Conservation (phyloP, 352 stramenopile species). For the Phytophthora chlamydospora region DNA sequence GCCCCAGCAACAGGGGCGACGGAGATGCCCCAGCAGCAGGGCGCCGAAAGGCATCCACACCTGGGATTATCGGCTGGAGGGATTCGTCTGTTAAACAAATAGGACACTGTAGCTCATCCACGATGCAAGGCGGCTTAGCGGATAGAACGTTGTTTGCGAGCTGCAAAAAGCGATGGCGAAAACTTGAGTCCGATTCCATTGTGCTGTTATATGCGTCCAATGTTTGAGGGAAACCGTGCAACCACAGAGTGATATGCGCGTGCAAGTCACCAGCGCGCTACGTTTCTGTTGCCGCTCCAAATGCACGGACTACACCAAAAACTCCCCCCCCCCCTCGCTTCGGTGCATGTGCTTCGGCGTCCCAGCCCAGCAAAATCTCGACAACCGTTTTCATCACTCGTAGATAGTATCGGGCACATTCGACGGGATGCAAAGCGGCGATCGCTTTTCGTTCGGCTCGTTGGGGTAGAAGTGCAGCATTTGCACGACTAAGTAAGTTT, state of each 20-base stretch:
- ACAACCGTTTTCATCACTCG: constrained; percentile 1
- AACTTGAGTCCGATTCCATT: neutral
- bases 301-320: constrained; percentile 32
- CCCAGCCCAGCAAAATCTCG: constrained; percentile 2
- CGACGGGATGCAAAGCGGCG: neutral
- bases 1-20: no score
- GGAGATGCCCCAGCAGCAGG: no score
- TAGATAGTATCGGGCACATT: constrained; percentile 7
- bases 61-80: neutral
- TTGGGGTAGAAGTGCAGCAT: neutral
- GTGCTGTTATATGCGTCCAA: neutral
- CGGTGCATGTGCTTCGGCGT: neutral
- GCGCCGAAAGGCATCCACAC: constrained; percentile 17
- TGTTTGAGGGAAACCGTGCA: constrained; percentile 25
- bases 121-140: neutral
- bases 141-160: constrained; percentile 5
- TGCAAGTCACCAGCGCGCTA: constrained; percentile 34
- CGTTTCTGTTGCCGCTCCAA: constrained; percentile 25
- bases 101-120: neutral
- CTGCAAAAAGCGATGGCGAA: neutral
- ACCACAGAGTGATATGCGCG: constrained; percentile 33
- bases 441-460: constrained; percentile 6
- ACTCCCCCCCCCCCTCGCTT: constrained; percentile 17
- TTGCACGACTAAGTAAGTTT: neutral
- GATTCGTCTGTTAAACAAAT: neutral